phyloP scores from a whole-genome alignment of 2,329 filamentous ascomycete genomes.

The Alternaria arborescens region DNA sequence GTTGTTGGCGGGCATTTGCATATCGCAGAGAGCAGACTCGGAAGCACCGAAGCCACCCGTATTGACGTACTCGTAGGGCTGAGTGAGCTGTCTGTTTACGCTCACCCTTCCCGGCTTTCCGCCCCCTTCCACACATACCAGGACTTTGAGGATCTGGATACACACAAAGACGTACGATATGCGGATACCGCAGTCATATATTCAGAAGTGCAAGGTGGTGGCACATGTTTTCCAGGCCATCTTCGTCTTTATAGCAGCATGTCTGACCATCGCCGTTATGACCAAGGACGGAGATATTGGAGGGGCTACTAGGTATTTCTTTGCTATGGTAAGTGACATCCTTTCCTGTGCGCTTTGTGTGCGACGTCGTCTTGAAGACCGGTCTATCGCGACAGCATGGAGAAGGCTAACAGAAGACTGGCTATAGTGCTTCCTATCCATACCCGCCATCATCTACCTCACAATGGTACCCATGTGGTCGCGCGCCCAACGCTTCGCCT shows the following conservation, averaged over 20 bases:
- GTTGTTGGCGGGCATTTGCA: background rate
- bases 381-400: background rate
- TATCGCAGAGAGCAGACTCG: constrained; percentile 1
- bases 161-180: constrained; percentile 37
- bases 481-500: constrained; percentile 65
- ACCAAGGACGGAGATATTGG: constrained; percentile 63
- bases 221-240: constrained; percentile 64
- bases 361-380: background rate
- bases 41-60: background rate
- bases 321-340: constrained; percentile 61
- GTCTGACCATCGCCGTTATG: constrained; percentile 66
- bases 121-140: constrained; percentile 2
- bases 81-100: constrained; percentile 6
- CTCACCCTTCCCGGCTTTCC: constrained; percentile 1
- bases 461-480: constrained; percentile 69
- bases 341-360: background rate
- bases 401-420: constrained; percentile 24
- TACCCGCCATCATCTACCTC: constrained; percentile 67
- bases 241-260: constrained; percentile 66
- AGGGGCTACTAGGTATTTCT: constrained; percentile 65
- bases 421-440: constrained; percentile 65
- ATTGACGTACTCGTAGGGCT: constrained; percentile 5
- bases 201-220: constrained; percentile 65
- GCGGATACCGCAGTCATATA: constrained; percentile 56
- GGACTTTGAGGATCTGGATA: background rate